phyloP scores from a whole-genome alignment of 2,329 filamentous ascomycete species.

The Atkinsonella hypoxylon region DNA sequence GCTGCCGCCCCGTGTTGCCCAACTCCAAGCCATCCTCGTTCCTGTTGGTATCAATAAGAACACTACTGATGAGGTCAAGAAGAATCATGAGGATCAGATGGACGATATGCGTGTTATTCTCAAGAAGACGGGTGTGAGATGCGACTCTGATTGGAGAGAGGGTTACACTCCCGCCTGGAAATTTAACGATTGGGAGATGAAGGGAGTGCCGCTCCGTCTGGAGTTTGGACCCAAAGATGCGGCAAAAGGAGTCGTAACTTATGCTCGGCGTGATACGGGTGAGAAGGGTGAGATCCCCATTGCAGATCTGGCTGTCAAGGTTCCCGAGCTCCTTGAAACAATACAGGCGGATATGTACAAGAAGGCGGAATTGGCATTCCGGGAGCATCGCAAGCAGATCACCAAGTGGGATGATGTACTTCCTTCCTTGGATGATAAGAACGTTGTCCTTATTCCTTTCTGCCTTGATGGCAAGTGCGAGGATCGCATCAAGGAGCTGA shows the following conservation, averaged over 20 bases:
- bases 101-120: conserved; percentile 59
- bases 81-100: conserved; percentile 64
- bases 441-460: conserved; percentile 83
- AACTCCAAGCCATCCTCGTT: conserved; percentile 75
- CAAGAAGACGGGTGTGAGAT: conserved; percentile 61
- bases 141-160: conserved; percentile 74
- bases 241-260: conserved; percentile 72
- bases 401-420: conserved; percentile 86
- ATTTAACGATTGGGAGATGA: conserved; percentile 98
- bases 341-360: conserved; percentile 76
- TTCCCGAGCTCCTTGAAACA: conserved; percentile 73
- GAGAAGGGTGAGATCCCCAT: conserved; percentile 75
- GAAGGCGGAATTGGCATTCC: conserved; percentile 68
- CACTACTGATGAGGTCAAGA: conserved; percentile 66
- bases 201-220: conserved; percentile 84
- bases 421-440: conserved; percentile 81
- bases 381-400: conserved; percentile 67
- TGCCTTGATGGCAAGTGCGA: conserved; percentile 76
- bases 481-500: conserved; percentile 89
- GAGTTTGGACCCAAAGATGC: conserved; percentile 95
- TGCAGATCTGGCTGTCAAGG: conserved; percentile 55
- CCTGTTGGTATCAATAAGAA: conserved; percentile 89
- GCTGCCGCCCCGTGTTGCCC: conserved; percentile 79
- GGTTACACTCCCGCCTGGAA: conserved; percentile 94
- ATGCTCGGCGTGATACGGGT: conserved; percentile 74